These are phyloP conservation scores for Sungouiella thailandica DNA, from an alignment of 805 yeast genomes.

Conservation along the genomic window DNA sequence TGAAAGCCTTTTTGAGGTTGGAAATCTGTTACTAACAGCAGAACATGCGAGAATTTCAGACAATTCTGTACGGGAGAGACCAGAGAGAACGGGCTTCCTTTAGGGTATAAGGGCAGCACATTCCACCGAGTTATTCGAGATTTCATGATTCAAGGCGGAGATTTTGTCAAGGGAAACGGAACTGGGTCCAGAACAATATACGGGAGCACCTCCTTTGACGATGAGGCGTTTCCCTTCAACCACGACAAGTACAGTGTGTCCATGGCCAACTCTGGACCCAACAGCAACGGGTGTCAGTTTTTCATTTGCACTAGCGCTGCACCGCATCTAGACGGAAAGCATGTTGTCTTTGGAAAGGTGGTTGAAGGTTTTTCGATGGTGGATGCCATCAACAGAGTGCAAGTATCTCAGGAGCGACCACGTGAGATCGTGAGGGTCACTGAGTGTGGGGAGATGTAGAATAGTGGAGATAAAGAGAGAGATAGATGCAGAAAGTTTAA, in stretches of 20 bases:
- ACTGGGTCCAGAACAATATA: constrained; percentile 90
- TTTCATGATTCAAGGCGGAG: constrained; percentile 95
- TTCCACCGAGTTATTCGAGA: constrained; percentile 98
- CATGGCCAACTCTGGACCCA: constrained; percentile 98
- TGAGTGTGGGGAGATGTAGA: constrained; percentile 9
- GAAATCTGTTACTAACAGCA: constrained; percentile 5
- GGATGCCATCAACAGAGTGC: constrained; percentile 16
- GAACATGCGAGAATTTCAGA: constrained; percentile 85
- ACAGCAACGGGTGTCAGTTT: constrained; percentile 97
- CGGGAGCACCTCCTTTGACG: constrained; percentile 82
- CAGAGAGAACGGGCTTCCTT: constrained; percentile 69
- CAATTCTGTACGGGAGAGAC: constrained; percentile 92
- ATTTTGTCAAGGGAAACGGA: constrained; percentile 71
- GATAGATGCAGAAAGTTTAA: too few species aligned
- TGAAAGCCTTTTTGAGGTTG: too few species aligned
- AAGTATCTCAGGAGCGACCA: constrained; percentile 4
- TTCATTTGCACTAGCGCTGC: constrained; percentile 87
- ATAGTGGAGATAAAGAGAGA: too few species aligned
- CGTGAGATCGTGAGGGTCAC: background rate
- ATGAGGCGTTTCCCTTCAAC: constrained; percentile 73
- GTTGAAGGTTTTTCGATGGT: constrained; percentile 66
- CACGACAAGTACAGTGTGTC: constrained; percentile 87
- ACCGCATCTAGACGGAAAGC: constrained; percentile 91
- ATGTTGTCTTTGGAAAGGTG: constrained; percentile 94
- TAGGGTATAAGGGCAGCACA: constrained; percentile 75